A percentile compares a stretch with the other conserved stretches of the same genome.
Evolutionary conservation across 202 grass and related monocot species (phyloP).

Genomic region (Brachypodium distachyon): DNA sequence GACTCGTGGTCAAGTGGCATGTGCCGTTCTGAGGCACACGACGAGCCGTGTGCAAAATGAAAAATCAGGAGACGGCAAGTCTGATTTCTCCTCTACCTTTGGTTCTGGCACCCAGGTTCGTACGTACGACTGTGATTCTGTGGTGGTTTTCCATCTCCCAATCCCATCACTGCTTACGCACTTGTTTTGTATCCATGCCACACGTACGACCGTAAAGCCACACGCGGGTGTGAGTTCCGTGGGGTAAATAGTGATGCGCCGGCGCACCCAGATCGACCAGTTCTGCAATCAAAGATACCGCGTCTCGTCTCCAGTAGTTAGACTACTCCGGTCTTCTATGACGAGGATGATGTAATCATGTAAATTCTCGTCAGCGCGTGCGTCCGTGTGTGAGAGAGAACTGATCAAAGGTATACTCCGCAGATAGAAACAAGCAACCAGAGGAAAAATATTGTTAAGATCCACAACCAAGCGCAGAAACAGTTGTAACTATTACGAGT

Average conservation of each 20-base stretch:
- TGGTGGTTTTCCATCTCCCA: background rate
- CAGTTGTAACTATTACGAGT: no score
- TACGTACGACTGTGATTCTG: background rate
- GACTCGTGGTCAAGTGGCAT: background rate
- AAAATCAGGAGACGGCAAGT: background rate
- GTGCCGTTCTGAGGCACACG: background rate
- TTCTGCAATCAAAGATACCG: background rate
- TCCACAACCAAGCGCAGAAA: background rate
- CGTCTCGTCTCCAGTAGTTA: background rate
- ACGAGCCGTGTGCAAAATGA: background rate
- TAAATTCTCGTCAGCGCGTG: no score
- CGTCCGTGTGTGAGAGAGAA: no score
- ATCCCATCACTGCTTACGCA: slow-evolving; percentile 40
- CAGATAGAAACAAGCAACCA: background rate
- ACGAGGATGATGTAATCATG: background rate
- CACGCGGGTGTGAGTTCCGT: background rate
- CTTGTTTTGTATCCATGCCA: background rate
- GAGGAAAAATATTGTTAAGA: background rate
- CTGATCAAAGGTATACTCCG: no score
- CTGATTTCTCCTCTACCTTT: background rate
- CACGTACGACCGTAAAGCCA: background rate
- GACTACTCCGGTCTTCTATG: background rate
- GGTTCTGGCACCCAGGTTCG: background rate
- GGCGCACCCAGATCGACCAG: background rate
- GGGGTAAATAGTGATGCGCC: background rate